phyloP scores from a whole-genome alignment of 306 rosid species.

The Astragalus glycyphyllos region DNA sequence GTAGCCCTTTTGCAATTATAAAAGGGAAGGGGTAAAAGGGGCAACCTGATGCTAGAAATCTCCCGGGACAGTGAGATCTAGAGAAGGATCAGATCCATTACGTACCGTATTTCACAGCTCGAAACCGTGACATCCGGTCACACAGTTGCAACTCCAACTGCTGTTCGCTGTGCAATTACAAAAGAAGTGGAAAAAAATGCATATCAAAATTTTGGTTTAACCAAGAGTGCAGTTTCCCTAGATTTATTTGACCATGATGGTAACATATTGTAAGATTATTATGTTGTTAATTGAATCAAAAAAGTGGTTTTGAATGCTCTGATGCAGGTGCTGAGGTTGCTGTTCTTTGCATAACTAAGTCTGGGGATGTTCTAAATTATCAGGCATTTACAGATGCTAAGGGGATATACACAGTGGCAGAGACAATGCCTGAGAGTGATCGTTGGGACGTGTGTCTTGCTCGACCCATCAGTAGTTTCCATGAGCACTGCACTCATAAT shows the following conservation, averaged over 20 bases:
- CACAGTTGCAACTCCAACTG: neutral
- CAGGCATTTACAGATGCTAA: conserved; percentile 85
- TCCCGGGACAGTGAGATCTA: neutral
- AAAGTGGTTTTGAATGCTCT: conserved; percentile 19
- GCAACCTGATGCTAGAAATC: neutral
- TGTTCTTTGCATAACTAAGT: conserved; percentile 90
- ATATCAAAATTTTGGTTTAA: too few relatives aligned
- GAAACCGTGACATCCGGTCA: neutral
- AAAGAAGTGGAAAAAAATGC: neutral
- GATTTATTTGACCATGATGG: conserved; percentile 29
- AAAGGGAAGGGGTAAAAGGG: neutral
- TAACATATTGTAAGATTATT: neutral
- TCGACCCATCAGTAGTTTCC: conserved; percentile 93
- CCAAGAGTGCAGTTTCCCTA: conserved; percentile 13
- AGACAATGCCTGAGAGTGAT: conserved; percentile 92
- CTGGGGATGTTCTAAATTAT: conserved; percentile 89
- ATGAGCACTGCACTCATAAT: conserved; percentile 78
- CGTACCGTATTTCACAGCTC: neutral
- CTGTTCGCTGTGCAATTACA: neutral
- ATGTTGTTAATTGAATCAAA: neutral
- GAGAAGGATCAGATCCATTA: neutral
- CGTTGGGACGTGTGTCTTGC: conserved; percentile 98
- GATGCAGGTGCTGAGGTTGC: conserved; percentile 93
- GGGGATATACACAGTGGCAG: conserved; percentile 87
- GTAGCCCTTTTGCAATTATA: neutral